These are phyloP conservation scores for Volutella citrinella DNA, from an alignment of 2,329 filamentous ascomycete genomes.

Conservation along the genomic window DNA sequence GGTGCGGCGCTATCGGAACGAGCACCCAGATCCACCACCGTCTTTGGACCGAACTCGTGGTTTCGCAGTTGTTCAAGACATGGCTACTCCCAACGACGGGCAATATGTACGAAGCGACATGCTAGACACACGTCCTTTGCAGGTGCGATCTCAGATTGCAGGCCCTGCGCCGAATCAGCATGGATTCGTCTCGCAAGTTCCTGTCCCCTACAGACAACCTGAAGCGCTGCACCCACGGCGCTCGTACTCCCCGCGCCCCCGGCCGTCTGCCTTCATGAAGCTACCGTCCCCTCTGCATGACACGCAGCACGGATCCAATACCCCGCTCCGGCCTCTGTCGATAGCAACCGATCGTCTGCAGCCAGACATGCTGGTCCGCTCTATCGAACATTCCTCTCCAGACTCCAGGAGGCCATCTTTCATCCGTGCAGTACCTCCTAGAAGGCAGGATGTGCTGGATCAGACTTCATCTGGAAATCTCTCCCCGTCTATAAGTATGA, in stretches of 20 bases:
- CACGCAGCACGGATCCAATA: slow-evolving; percentile 12
- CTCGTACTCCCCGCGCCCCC: slow-evolving; percentile 17
- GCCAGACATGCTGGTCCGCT: slow-evolving; percentile 45
- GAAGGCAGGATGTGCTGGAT: slow-evolving; percentile 20
- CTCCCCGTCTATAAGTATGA: slow-evolving; percentile 16
- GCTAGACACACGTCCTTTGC: too few species aligned
- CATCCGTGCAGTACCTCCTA: slow-evolving; percentile 30
- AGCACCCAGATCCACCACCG: slow-evolving; percentile 7
- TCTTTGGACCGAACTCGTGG: too few species aligned
- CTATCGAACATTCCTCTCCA: slow-evolving; percentile 44
- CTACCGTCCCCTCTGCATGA: slow-evolving; percentile 24
- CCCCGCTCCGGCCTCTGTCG: slow-evolving; percentile 19
- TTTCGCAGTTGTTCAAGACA: too few species aligned
- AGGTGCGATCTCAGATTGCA: too few species aligned
- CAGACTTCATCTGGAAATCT: slow-evolving; percentile 19
- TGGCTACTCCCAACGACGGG: too few species aligned
- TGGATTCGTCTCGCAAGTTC: slow-evolving; percentile 25
- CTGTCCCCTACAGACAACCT: slow-evolving; percentile 16
- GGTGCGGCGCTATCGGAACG: slow-evolving; percentile 29
- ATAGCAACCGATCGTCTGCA: slow-evolving; percentile 23
- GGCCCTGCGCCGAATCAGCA: slow-evolving; percentile 23
- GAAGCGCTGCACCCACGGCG: slow-evolving; percentile 14
- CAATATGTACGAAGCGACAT: too few species aligned
- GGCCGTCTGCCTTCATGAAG: slow-evolving; percentile 18
- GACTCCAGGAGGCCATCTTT: slow-evolving; percentile 32